phyloP scores from a whole-genome alignment of 345 rosid species.

The Eutrema japonicum region DNA sequence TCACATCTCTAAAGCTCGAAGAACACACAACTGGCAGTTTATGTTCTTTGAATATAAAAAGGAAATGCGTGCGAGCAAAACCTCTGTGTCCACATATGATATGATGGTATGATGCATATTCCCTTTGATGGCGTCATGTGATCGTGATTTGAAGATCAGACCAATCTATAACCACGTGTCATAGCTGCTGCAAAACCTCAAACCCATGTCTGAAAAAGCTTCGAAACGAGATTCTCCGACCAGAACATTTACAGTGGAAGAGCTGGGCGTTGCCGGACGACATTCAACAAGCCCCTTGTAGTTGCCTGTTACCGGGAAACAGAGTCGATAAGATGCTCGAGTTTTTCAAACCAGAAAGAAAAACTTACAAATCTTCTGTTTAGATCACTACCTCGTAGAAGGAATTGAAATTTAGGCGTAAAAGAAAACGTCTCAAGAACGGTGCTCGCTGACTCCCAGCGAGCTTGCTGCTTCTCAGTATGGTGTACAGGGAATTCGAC shows the following conservation, averaged over 20 bases:
- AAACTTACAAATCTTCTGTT: neutral
- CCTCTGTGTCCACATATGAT: neutral
- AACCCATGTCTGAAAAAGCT: constrained; percentile 23
- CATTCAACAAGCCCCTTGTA: constrained; percentile 80
- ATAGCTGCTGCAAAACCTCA: constrained; percentile 24
- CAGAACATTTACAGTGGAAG: constrained; percentile 52
- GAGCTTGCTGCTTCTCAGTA: constrained; percentile 87
- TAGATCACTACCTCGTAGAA: constrained; percentile 74
- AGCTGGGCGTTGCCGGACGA: constrained; percentile 79
- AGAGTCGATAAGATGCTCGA: constrained; percentile 14
- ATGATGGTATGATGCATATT: neutral
- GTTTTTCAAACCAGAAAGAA: neutral
- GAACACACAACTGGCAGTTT: constrained; percentile 27
- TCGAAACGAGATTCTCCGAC: constrained; percentile 7
- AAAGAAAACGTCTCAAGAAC: constrained; percentile 88
- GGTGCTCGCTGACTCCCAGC: constrained; percentile 98
- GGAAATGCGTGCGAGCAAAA: constrained; percentile 27
- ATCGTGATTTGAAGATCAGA: constrained; percentile 27
- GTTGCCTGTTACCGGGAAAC: constrained; percentile 62
- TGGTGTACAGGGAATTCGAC: constrained; percentile 89
- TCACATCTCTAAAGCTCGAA: constrained; percentile 19
- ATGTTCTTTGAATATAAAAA: neutral
- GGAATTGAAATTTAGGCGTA: constrained; percentile 86
- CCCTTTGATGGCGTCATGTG: constrained; percentile 17
- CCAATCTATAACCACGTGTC: constrained; percentile 14